Evolutionary conservation across 108 stramenopile species (phyloP), one percentile per base, ranked within the genome.

Genomic region (Cylindrotheca closterium): DNA sequence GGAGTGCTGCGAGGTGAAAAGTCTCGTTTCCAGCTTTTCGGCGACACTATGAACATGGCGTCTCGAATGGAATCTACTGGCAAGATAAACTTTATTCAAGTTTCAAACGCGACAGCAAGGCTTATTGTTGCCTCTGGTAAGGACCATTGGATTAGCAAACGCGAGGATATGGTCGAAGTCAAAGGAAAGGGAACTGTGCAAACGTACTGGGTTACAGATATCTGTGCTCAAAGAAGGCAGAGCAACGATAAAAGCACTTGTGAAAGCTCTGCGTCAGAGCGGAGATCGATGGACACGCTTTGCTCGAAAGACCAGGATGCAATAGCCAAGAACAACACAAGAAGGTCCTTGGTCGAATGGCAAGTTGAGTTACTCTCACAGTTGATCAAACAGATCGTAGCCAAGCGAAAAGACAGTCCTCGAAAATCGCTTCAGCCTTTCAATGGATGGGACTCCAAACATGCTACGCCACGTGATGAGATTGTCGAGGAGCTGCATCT

Each of bases 11-110:
- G 70, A 10, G 70, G 70, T 56, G 70, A 63, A 7, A 71, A 71
- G 54, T 21, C 63, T 29, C 17, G 56, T 10, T 42, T 10, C 15
- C 56, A 57, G 28, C 56, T 57, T 7, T 57, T 57, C 29, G 56
- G 56, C n/a, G 56, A 57, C 56, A 57, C 56, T 32, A n/a, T 57
- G 8, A 57, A 42, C 37, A 42, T 42, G 37, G 51, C 66, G 75
- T n/a, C 47, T 66, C 63, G 85, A 4, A 86, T 86, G 62, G 85
- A 86, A 71, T 63, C 55, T 12, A 74, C 78, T 5, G 79, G 85
- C 0, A 26, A 54, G 27, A 60, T 55, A 10, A 67, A 68, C 34
- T 42, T 25, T 18, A 79, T 86, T 27, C 85, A 86, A 45, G 30
- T 83, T 1, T 75, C 73, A 37, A 30, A 67, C 33, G 74, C 73